Percentiles rank a stretch among this genome's conserved stretches.
phyloP scores from a whole-genome alignment of 495 filamentous ascomycete genomes.

The Entonaema liquescens region DNA sequence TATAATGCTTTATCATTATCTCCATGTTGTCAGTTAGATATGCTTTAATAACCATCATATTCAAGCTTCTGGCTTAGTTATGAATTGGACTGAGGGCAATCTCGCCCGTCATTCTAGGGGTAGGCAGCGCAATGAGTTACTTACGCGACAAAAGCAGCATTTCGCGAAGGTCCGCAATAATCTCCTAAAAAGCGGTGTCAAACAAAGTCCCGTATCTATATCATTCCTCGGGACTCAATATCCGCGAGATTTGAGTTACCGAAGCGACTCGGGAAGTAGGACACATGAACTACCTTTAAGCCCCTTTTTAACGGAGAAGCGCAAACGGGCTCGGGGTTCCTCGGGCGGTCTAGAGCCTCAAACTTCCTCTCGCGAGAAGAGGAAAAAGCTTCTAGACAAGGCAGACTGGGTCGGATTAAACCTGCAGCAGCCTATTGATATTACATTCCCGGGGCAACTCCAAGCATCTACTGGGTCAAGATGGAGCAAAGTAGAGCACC shows the following conservation, averaged over 20 bases:
- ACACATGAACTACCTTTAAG: constrained; percentile 13
- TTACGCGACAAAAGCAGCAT: constrained; percentile 52
- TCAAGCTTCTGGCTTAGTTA: constrained; percentile 17
- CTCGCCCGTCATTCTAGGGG: constrained; percentile 50
- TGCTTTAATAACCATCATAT: constrained; percentile 14
- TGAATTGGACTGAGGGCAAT: constrained; percentile 59
- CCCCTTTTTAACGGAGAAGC: constrained; percentile 21
- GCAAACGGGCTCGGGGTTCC: constrained; percentile 9
- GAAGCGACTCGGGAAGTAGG: neutral
- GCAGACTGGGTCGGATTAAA: constrained; percentile 45
- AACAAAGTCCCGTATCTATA: constrained; percentile 37
- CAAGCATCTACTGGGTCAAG: constrained; percentile 32
- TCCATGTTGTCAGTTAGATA: constrained; percentile 1
- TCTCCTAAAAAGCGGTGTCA: constrained; percentile 21
- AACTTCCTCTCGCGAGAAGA: constrained; percentile 30
- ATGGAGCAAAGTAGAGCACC: constrained; percentile 33
- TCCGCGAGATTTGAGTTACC: neutral
- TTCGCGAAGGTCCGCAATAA: constrained; percentile 51
- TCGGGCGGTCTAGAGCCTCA: constrained; percentile 1
- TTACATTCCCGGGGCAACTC: constrained; percentile 39
- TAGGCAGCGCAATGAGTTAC: constrained; percentile 46
- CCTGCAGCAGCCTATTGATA: constrained; percentile 43
- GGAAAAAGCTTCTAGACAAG: constrained; percentile 38
- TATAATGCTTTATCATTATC: constrained; percentile 15
- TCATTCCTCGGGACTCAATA: constrained; percentile 34